These are phyloP conservation scores for Coniella lustricola DNA, from an alignment of 2,329 filamentous ascomycete species.

Conservation along the genomic window DNA sequence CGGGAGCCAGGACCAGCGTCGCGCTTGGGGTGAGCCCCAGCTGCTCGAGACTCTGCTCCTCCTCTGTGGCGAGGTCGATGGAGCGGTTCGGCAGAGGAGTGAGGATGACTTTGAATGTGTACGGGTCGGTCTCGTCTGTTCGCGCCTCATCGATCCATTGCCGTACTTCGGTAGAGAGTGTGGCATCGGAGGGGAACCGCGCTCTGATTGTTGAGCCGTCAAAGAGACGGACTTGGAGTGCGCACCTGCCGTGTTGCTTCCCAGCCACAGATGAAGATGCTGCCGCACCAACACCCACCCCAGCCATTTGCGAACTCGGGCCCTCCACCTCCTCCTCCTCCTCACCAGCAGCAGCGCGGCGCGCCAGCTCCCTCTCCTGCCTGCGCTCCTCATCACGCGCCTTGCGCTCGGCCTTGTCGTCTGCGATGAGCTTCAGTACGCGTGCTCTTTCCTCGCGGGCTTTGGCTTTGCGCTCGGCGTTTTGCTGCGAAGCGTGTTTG, in stretches of 20 bases:
- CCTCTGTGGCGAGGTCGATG: slow-evolving; percentile 64
- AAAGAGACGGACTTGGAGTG: slow-evolving; percentile 73
- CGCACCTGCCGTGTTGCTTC: slow-evolving; percentile 34
- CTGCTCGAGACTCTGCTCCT: slow-evolving; percentile 58
- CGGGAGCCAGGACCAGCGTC: slow-evolving; percentile 74
- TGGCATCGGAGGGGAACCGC: slow-evolving; percentile 59
- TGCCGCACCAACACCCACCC: slow-evolving; percentile 18
- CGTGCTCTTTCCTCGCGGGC: slow-evolving; percentile 62
- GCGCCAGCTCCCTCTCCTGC: slow-evolving; percentile 28
- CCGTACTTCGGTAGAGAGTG: slow-evolving; percentile 60
- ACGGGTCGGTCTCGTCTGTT: slow-evolving; percentile 54
- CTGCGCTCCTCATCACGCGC: slow-evolving; percentile 46
- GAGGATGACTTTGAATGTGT: slow-evolving; percentile 77
- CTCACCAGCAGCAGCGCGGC: slow-evolving; percentile 21
- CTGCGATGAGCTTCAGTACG: slow-evolving; percentile 68
- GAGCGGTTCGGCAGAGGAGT: slow-evolving; percentile 69
- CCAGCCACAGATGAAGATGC: slow-evolving; percentile 21
- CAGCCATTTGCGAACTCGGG: too few relatives aligned
- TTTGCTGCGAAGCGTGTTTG: slow-evolving; percentile 41
- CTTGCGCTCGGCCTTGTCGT: slow-evolving; percentile 64
- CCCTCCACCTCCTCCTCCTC: too few relatives aligned
- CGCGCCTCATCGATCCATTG: slow-evolving; percentile 66
- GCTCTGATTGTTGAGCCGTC: slow-evolving; percentile 74
- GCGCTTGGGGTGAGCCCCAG: slow-evolving; percentile 72
- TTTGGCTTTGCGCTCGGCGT: slow-evolving; percentile 59